phyloP scores from a whole-genome alignment of 805 yeast genomes.

The Yarrowia keelungensis region DNA sequence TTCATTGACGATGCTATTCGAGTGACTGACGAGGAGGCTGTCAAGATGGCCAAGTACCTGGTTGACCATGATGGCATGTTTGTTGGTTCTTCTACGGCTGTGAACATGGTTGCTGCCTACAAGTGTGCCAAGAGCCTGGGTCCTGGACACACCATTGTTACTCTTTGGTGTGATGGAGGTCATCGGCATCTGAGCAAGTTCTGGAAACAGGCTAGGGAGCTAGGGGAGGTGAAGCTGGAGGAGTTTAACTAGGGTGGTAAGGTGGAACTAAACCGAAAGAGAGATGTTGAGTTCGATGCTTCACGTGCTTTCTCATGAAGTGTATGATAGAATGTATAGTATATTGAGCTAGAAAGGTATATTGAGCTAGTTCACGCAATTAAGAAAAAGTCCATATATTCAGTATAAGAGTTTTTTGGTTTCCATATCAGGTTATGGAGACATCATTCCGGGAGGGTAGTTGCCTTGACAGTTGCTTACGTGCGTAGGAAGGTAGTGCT shows the following conservation, averaged over 20 bases:
- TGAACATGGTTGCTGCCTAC: constrained; percentile 89
- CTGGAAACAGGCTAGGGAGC: constrained; percentile 59
- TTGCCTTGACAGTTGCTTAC: too few relatives aligned
- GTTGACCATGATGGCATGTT: constrained; percentile 87
- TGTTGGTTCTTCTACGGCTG: constrained; percentile 91
- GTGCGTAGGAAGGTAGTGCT: too few relatives aligned
- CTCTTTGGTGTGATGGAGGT: constrained; percentile 93
- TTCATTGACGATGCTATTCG: constrained; percentile 79
- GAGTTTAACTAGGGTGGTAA: background rate
- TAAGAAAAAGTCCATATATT: too few relatives aligned
- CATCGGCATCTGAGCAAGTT: constrained; percentile 88
- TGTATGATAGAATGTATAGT: background rate
- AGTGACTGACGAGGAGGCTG: constrained; percentile 80
- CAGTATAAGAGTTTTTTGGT: too few relatives aligned
- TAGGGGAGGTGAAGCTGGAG: constrained; percentile 4
- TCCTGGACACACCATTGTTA: constrained; percentile 74
- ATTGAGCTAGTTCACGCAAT: too few relatives aligned
- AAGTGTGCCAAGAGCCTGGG: constrained; percentile 59
- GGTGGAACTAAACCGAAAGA: too few relatives aligned
- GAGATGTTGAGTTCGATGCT: too few relatives aligned
- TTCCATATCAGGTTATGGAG: too few relatives aligned
- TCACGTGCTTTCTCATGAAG: background rate
- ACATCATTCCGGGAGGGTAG: too few relatives aligned
- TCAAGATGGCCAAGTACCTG: constrained; percentile 84
- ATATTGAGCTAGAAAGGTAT: background rate